Conservation (phyloP, 345 rosid genomes). For the Bruguiera sexangula region DNA sequence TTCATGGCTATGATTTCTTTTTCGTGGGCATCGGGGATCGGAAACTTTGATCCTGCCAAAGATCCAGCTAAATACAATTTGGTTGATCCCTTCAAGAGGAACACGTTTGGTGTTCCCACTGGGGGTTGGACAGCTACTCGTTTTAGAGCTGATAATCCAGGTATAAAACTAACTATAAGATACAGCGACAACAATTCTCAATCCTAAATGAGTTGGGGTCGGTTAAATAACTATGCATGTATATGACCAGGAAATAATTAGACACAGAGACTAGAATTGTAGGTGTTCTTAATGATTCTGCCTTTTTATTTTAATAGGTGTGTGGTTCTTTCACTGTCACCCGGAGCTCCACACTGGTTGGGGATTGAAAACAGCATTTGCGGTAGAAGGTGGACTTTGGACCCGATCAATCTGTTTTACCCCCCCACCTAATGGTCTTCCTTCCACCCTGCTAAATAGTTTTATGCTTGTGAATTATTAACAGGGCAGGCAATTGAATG, state of each 20-base stretch:
- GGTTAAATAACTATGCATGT: too few species aligned
- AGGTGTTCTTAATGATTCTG: background rate
- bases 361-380: background rate
- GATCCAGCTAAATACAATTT: background rate
- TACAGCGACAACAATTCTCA: background rate
- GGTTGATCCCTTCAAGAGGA: background rate
- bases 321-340: background rate
- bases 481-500: background rate
- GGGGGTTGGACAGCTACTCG: conserved; percentile 1
- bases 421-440: background rate
- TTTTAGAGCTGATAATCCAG: background rate
- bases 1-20: background rate
- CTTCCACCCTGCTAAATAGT: background rate
- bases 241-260: too few species aligned
- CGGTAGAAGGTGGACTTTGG: background rate
- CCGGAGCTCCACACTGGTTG: background rate
- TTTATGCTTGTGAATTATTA: background rate
- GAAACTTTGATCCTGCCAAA: conserved; percentile 1
- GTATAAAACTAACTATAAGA: background rate
- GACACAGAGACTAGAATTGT: too few species aligned
- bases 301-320: background rate
- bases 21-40: background rate
- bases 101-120: background rate
- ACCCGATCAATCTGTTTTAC: background rate
- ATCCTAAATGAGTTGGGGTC: background rate